phyloP scores from a whole-genome alignment of 352 stramenopile genomes.

The Pythium sp. region DNA sequence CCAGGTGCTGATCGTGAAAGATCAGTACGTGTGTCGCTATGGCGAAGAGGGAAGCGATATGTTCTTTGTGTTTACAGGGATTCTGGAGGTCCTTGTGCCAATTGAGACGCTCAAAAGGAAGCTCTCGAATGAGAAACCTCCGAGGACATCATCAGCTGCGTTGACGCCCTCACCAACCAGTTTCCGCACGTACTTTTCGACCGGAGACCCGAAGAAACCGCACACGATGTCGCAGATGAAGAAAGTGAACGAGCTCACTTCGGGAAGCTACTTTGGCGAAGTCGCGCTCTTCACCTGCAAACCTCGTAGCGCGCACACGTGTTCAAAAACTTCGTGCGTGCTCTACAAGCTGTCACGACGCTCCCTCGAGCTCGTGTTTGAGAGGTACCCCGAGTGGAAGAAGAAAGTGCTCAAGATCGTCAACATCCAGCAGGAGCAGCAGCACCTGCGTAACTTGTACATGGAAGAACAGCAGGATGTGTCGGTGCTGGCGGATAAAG shows the following conservation, averaged over 20 bases:
- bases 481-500: slow-evolving; percentile 12
- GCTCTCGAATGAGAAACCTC: slow-evolving; percentile 6
- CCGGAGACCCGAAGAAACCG: slow-evolving; percentile 23
- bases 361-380: slow-evolving; percentile 59
- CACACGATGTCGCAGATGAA: slow-evolving; percentile 30
- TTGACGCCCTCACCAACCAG: background rate
- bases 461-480: slow-evolving; percentile 58
- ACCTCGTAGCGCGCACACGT: slow-evolving; percentile 40
- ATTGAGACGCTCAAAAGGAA: slow-evolving; percentile 7
- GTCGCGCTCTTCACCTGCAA: slow-evolving; percentile 48
- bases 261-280: slow-evolving; percentile 58
- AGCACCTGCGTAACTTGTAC: slow-evolving; percentile 44
- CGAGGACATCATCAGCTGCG: background rate
- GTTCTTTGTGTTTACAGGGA: slow-evolving; percentile 61
- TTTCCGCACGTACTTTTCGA: slow-evolving; percentile 9
- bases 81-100: slow-evolving; percentile 46
- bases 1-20: slow-evolving; percentile 42
- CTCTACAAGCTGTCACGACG: slow-evolving; percentile 48
- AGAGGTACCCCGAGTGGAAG: slow-evolving; percentile 65
- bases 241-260: slow-evolving; percentile 57
- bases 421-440: slow-evolving; percentile 47
- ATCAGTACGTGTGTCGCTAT: slow-evolving; percentile 44
- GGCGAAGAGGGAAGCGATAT: slow-evolving; percentile 53
- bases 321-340: slow-evolving; percentile 52
- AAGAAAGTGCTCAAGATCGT: slow-evolving; percentile 52